phyloP scores from a whole-genome alignment of 2,329 filamentous ascomycete species.

The Aspergillus chevalieri region DNA sequence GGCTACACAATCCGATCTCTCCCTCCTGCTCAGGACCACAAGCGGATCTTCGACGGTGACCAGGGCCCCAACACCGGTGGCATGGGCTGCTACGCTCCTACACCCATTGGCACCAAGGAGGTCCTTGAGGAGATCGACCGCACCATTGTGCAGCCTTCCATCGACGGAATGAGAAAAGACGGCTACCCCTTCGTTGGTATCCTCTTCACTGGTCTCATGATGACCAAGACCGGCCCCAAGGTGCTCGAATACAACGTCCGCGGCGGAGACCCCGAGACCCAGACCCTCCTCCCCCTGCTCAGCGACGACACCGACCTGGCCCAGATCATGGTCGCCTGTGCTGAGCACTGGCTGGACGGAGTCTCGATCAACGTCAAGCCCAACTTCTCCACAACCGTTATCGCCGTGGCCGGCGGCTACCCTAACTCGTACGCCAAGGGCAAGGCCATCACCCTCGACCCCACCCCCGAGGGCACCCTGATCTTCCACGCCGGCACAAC shows the following conservation, averaged over 20 bases:
- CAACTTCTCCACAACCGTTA: slow-evolving; percentile 79
- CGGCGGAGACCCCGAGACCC: slow-evolving; percentile 87
- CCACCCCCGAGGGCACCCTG: slow-evolving; percentile 54
- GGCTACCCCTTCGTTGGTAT: slow-evolving; percentile 46
- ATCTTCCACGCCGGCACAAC: slow-evolving; percentile 92
- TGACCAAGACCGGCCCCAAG: slow-evolving; percentile 73
- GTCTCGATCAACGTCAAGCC: slow-evolving; percentile 62
- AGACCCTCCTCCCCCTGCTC: slow-evolving; percentile 75
- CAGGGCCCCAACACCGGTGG: slow-evolving; percentile 90
- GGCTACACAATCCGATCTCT: slow-evolving; percentile 77
- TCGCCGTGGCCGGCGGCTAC: slow-evolving; percentile 89
- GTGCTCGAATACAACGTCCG: slow-evolving; percentile 90
- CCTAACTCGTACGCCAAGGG: slow-evolving; percentile 81
- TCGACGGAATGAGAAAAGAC: slow-evolving; percentile 81
- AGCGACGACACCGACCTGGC: slow-evolving; percentile 75
- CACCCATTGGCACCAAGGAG: slow-evolving; percentile 66
- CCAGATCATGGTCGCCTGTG: slow-evolving; percentile 80
- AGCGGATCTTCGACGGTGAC: slow-evolving; percentile 86
- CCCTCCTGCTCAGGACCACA: slow-evolving; percentile 93
- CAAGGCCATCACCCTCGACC: slow-evolving; percentile 53
- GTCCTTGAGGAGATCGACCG: slow-evolving; percentile 72
- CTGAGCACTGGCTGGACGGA: slow-evolving; percentile 65
- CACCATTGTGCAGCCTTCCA: slow-evolving; percentile 80
- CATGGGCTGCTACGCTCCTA: slow-evolving; percentile 97
- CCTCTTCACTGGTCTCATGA: slow-evolving; percentile 68